Evolutionary conservation across 192 early-diverging fungal species (phyloP).

Genomic region (Anaeromyces robustus): DNA sequence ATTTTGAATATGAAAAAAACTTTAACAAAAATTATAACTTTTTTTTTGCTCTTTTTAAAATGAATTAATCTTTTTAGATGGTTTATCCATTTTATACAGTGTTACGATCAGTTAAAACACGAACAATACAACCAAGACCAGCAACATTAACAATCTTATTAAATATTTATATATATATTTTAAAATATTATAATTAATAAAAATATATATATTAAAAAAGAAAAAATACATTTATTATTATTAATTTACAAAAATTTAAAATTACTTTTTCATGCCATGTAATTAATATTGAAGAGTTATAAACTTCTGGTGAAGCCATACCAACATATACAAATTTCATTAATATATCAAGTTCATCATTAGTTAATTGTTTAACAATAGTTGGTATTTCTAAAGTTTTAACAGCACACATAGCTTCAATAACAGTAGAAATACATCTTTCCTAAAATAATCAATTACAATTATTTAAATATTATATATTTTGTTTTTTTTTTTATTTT

Average conservation of each 20-base stretch:
- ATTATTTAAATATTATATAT: background rate
- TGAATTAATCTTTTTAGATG: no score
- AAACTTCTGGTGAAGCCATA: conserved; percentile 66
- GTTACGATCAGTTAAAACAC: conserved; percentile 78
- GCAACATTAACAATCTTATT: conserved; percentile 72
- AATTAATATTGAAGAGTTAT: conserved; percentile 67
- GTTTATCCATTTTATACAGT: conserved; percentile 19
- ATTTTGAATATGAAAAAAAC: no score
- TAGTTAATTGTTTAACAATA: conserved; percentile 38
- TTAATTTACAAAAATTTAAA: background rate
- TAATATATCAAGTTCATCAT: conserved; percentile 57
- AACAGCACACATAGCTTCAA: conserved; percentile 62
- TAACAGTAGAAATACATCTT: conserved; percentile 57
- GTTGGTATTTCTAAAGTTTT: conserved; percentile 48
- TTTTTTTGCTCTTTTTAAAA: no score
- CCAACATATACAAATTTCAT: conserved; percentile 90
- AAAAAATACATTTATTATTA: background rate
- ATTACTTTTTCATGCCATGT: conserved; percentile 87
- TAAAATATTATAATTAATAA: conserved; percentile 1
- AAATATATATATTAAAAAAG: background rate
- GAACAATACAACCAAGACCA: conserved; percentile 76
- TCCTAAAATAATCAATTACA: conserved; percentile 19
- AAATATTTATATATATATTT: background rate
- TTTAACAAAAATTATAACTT: no score
- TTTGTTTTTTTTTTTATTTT: no score